These are phyloP conservation scores for Hypoxylon sp. DNA, from an alignment of 2,329 filamentous ascomycete species.

Conservation along the genomic window DNA sequence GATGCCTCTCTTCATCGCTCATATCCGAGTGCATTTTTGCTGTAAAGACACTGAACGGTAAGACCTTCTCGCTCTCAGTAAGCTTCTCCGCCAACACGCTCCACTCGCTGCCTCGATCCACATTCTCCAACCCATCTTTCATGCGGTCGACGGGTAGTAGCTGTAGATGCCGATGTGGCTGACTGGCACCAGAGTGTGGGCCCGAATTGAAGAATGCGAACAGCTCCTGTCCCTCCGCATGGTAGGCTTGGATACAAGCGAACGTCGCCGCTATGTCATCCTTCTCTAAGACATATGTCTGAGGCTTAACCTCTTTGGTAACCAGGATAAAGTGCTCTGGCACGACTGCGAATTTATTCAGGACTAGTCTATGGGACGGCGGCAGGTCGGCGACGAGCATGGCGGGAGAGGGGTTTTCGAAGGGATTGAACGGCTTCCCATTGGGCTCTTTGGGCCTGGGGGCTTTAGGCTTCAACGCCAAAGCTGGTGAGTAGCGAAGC, in stretches of 20 bases:
- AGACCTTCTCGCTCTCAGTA: conserved; percentile 25
- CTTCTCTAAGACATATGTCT: conserved; percentile 73
- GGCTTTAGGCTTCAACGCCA: conserved; percentile 76
- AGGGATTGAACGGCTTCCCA: conserved; percentile 71
- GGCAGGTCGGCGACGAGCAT: conserved; percentile 69
- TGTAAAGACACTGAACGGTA: conserved; percentile 64
- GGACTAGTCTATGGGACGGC: conserved; percentile 72
- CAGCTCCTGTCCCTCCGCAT: conserved; percentile 57
- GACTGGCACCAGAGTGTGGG: conserved; percentile 76
- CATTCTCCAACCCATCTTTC: conserved; percentile 64
- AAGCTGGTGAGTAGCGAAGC: conserved; percentile 77
- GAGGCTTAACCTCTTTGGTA: conserved; percentile 73
- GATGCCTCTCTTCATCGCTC: conserved; percentile 57
- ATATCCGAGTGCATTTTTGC: conserved; percentile 57
- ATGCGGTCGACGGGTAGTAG: conserved; percentile 77
- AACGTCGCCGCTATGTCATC: conserved; percentile 73
- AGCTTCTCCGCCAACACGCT: conserved; percentile 63
- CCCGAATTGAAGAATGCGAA: conserved; percentile 82
- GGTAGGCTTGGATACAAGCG: conserved; percentile 72
- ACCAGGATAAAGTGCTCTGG: conserved; percentile 80
- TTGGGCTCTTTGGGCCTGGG: conserved; percentile 57
- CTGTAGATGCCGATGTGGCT: conserved; percentile 80
- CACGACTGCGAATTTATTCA: conserved; percentile 83
- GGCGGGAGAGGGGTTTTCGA: conserved; percentile 70
- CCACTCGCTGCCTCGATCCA: conserved; percentile 59